Evolutionary conservation across 805 yeast genomes (phyloP), one percentile per base, ranked within the genome.

Genomic region (Candida hispaniensis): DNA sequence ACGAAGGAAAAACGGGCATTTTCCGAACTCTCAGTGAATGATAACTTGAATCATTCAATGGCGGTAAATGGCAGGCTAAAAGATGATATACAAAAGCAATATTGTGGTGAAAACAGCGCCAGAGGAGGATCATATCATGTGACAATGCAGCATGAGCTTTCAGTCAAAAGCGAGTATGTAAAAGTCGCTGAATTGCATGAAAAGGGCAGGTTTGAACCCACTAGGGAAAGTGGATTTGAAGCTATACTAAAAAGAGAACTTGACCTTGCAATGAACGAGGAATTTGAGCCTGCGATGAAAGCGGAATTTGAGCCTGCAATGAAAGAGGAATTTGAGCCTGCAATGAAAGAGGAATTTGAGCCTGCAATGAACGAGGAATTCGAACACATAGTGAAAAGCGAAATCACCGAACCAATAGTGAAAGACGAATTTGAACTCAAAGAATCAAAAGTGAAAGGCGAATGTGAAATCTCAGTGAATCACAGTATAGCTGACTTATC

Each of bases 351-450:
- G 14, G 25, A 19, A 28, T 15, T 18, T 16, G 18, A n/a, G 33
- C 30, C 18, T 14, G 18, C 7, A 14, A 28, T 18, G 6, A 39
- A 14, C 6, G 36, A 20, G 11, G 30, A 24, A 25, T 18, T 30
- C 21, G 16, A 14, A n/a, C 40, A 32, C 14, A 10, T 32, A 3
- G 28, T 23, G 8, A 16, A 22, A 5, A 14, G 12, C 6, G 32
- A 27, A 10, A 17, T 15, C 9, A n/a, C 11, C 11, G 27, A 30
- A n/a, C 18, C 18, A 7, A 16, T 20, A 13, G 22, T 28, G 1
- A 27, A 22, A 7, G 27, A 30, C 11, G 26, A 7, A 7, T 7
- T 11, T 9, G 35, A 20, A 6, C 14, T 14, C 14, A 11, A 14
- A 22, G 12, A 22, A 9, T 14, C 6, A 9, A 11, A 6, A 8